Percentiles rank a stretch among this genome's conserved stretches.
phyloP scores from a whole-genome alignment of 1,139 yeast genomes.

The Magnusiomyces sp. region DNA sequence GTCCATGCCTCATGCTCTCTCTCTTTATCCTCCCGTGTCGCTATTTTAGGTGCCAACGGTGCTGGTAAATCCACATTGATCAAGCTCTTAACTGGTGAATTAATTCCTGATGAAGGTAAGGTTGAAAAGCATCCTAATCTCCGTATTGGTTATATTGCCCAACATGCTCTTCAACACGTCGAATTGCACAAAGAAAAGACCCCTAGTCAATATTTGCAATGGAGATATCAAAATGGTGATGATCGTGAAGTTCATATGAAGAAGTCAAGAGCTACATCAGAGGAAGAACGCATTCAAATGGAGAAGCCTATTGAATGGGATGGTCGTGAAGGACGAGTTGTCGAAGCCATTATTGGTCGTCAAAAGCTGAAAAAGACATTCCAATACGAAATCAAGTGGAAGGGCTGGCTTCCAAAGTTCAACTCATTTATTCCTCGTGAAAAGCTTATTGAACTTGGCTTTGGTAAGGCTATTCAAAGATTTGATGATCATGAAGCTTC shows the following conservation, averaged over 20 bases:
- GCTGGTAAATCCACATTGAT: constrained; percentile 97
- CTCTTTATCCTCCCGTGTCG: constrained; percentile 89
- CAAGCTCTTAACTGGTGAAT: constrained; percentile 85
- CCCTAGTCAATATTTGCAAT: constrained; percentile 93
- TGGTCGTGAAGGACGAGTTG: constrained; percentile 80
- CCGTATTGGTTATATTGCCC: constrained; percentile 98
- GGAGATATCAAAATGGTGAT: constrained; percentile 97
- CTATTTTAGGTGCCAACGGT: constrained; percentile 95
- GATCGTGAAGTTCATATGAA: constrained; percentile 93
- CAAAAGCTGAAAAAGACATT: constrained; percentile 91
- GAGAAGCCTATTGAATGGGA: constrained; percentile 72
- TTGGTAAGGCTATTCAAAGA: constrained; percentile 78
- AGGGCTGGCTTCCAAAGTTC: constrained; percentile 82
- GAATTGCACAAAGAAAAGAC: constrained; percentile 96
- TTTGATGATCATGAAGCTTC: constrained; percentile 98
- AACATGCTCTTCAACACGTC: constrained; percentile 95
- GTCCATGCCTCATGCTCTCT: constrained; percentile 74
- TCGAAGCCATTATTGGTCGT: constrained; percentile 95
- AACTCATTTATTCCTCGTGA: constrained; percentile 93
- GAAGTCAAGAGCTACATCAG: constrained; percentile 83
- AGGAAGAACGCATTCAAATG: constrained; percentile 76
- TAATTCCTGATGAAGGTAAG: constrained; percentile 74
- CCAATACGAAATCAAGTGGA: constrained; percentile 97
- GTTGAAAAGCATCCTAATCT: constrained; percentile 97
- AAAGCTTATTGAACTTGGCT: constrained; percentile 67